These are phyloP conservation scores for Caloboletus firmus DNA, from an alignment of 1,284 basidiomycete genomes.

Conservation along the genomic window DNA sequence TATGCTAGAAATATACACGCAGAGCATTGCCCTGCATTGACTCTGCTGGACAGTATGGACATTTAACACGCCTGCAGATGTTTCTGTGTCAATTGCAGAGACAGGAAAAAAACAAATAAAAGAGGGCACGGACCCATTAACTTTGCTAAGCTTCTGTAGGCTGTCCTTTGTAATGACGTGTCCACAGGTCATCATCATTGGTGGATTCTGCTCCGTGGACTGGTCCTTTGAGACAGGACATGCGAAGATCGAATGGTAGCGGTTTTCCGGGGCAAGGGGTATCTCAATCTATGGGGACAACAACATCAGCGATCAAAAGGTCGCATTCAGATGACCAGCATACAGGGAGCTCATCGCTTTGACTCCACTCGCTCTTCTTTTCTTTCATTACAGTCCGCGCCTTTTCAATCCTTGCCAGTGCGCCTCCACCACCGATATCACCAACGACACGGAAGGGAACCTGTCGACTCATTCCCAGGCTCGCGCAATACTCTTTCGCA, in stretches of 20 bases:
- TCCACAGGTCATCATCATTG: conserved; percentile 96
- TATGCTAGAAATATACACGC: conserved; percentile 67
- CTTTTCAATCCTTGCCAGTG: conserved; percentile 87
- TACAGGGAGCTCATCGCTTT: conserved; percentile 88
- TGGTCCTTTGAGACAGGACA: conserved; percentile 99
- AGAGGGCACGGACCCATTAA: conserved; percentile 67
- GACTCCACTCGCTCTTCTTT: conserved; percentile 87
- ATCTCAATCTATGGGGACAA: conserved; percentile 81
- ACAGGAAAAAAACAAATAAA: not conserved
- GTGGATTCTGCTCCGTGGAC: conserved; percentile 89
- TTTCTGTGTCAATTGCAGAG: conserved; percentile 3
- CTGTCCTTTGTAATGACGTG: conserved; percentile 93
- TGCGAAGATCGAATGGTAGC: conserved; percentile 96
- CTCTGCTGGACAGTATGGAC: conserved; percentile 87
- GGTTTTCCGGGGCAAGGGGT: conserved; percentile 78
- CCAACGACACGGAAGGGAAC: conserved; percentile 85
- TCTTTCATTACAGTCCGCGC: conserved; percentile 91
- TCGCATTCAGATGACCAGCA: not conserved
- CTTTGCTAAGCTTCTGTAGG: conserved; percentile 82
- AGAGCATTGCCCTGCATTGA: conserved; percentile 59
- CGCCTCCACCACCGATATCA: conserved; percentile 89
- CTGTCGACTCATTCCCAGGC: conserved; percentile 83
- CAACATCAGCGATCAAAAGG: conserved; percentile 3
- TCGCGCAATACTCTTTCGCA: conserved; percentile 86
- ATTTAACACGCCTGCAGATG: conserved; percentile 71